phyloP scores from a whole-genome alignment of 208 protist species.

The Leptomonas pyrrhocoris region DNA sequence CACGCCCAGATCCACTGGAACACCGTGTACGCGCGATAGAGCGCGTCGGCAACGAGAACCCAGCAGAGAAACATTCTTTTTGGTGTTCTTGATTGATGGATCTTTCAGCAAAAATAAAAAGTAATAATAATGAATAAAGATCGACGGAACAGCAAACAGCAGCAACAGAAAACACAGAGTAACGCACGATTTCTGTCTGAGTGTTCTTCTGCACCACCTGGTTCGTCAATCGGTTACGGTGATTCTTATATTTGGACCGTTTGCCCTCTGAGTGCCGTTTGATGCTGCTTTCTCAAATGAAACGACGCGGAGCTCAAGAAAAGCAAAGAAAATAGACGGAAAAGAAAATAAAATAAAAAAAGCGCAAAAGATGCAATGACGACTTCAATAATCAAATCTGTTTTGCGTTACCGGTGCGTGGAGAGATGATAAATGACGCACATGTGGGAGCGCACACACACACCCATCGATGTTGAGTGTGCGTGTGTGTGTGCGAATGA shows the following conservation, averaged over 20 bases:
- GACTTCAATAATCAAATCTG: constrained; percentile 15
- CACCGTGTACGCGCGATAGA: constrained; percentile 66
- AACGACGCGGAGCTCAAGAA: constrained; percentile 3
- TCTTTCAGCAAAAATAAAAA: background rate
- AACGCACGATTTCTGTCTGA: too few species aligned
- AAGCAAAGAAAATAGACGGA: background rate
- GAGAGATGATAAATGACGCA: too few species aligned
- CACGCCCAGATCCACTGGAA: constrained; percentile 52
- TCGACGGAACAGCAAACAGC: background rate
- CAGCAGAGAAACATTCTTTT: constrained; percentile 50
- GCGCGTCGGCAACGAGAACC: constrained; percentile 44
- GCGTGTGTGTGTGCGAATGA: constrained; percentile 1
- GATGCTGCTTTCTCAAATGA: constrained; percentile 13
- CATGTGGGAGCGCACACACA: too few species aligned
- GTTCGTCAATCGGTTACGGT: too few species aligned
- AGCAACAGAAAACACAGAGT: too few species aligned
- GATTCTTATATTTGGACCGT: too few species aligned
- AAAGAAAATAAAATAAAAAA: constrained; percentile 32
- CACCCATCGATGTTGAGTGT: too few species aligned
- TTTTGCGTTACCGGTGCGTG: background rate
- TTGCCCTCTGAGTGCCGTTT: background rate
- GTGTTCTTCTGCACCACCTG: too few species aligned
- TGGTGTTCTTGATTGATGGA: background rate
- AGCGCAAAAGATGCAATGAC: constrained; percentile 18
- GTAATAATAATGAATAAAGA: background rate